phyloP scores from a whole-genome alignment of 257 asterid genomes.

The Henckelia pumila region DNA sequence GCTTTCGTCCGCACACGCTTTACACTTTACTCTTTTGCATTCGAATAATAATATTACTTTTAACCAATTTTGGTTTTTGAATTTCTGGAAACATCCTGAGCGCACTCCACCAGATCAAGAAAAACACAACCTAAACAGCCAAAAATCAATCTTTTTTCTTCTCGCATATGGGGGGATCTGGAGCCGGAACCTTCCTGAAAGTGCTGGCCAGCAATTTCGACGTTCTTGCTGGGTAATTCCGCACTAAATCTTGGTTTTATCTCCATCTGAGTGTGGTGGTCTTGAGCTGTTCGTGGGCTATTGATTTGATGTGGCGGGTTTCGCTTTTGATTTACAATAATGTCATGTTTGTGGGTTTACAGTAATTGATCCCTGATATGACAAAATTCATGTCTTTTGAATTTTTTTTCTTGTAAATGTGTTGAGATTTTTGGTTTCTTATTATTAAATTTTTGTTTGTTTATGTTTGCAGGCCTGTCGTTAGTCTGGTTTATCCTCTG shows the following conservation, averaged over 20 bases:
- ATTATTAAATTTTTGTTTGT: conserved; percentile 14
- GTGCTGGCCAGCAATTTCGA: conserved; percentile 57
- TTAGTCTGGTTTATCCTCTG: conserved; percentile 88
- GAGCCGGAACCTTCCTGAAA: conserved; percentile 64
- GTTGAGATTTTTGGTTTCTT: conserved; percentile 7
- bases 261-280: neutral
- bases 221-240: conserved; percentile 69
- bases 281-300: neutral
- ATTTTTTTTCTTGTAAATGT: neutral
- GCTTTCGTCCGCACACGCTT: neutral
- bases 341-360: neutral
- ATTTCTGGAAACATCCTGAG: neutral
- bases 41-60: no score
- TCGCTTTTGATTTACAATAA: neutral
- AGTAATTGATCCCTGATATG: neutral
- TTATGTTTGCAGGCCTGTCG: conserved; percentile 78
- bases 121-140: no score
- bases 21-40: neutral
- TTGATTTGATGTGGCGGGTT: conserved; percentile 6
- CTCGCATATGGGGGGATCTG: conserved; percentile 67
- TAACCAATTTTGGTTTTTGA: neutral
- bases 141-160: neutral
- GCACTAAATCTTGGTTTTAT: neutral
- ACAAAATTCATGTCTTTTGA: no score
- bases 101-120: neutral